These are phyloP conservation scores for Gaeumannomyces tritici DNA, from an alignment of 2,329 filamentous ascomycete genomes.

Conservation along the genomic window DNA sequence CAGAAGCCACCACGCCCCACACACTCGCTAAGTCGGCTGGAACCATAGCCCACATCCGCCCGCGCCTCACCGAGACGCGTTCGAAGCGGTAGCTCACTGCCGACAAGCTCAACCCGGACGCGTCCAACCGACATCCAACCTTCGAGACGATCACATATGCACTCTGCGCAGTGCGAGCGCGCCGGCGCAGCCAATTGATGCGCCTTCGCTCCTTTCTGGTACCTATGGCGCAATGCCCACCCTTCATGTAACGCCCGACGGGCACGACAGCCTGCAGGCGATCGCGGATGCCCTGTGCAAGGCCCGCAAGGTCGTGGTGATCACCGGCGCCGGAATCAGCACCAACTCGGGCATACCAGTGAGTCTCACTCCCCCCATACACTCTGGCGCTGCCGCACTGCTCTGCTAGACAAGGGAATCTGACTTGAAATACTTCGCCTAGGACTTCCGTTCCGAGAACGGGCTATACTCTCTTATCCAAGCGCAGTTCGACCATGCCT, in stretches of 20 bases:
- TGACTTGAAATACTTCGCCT: not conserved
- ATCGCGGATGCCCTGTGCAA: constrained; percentile 56
- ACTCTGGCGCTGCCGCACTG: not conserved
- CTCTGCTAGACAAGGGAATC: constrained; percentile 2
- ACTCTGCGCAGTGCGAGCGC: not conserved
- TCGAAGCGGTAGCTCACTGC: no score
- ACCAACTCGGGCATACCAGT: constrained; percentile 70
- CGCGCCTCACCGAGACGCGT: not conserved
- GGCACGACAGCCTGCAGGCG: constrained; percentile 46
- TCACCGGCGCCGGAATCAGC: constrained; percentile 66
- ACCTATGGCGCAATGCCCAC: constrained; percentile 41
- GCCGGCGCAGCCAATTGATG: not conserved
- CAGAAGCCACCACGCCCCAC: not conserved
- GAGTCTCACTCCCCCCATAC: constrained; percentile 17
- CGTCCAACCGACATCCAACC: not conserved
- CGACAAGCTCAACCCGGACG: not conserved
- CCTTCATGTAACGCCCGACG: constrained; percentile 40
- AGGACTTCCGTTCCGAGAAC: constrained; percentile 66
- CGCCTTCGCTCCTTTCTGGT: not conserved
- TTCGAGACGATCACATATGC: not conserved
- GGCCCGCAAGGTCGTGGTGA: constrained; percentile 59
- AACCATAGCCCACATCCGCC: constrained; percentile 1
- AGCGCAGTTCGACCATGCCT: constrained; percentile 48
- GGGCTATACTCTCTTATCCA: constrained; percentile 65
- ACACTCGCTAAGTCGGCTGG: no score